Evolutionary conservation across 805 yeast genomes (phyloP).

Genomic region (Lipomyces spencermartinsiae): DNA sequence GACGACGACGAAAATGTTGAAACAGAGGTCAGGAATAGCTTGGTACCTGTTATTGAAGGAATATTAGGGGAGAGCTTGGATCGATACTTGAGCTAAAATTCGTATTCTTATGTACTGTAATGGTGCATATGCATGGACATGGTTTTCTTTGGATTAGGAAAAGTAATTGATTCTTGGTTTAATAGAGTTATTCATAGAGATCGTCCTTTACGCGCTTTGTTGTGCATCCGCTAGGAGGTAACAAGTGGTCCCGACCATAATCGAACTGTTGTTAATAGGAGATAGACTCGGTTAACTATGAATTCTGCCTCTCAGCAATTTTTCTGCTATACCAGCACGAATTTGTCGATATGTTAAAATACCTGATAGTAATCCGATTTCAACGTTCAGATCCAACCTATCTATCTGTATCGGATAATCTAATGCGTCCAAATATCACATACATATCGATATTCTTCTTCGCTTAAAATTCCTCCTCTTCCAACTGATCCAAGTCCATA

Average conservation of each 20-base stretch:
- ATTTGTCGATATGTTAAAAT: neutral
- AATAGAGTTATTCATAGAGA: neutral
- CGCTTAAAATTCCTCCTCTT: slow-evolving; percentile 20
- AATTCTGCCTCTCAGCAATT: neutral
- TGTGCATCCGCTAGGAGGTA: neutral
- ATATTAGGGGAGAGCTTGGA: slow-evolving; percentile 96
- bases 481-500: slow-evolving; percentile 39
- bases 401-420: neutral
- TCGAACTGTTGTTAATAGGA: neutral
- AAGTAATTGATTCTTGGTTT: neutral
- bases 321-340: neutral
- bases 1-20: slow-evolving; percentile 96
- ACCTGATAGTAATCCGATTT: neutral
- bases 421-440: neutral
- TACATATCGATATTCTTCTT: no score
- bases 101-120: neutral
- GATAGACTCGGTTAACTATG: neutral
- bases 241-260: neutral
- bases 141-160: neutral
- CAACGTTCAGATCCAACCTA: neutral
- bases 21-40: slow-evolving; percentile 84
- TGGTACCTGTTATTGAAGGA: slow-evolving; percentile 88
- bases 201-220: neutral
- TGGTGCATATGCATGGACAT: neutral
- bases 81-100: slow-evolving; percentile 44